Evolutionary conservation across 495 filamentous ascomycete species (phyloP), one percentile per base, ranked within the genome.

Genomic region (Recurvomyces mirabilis): DNA sequence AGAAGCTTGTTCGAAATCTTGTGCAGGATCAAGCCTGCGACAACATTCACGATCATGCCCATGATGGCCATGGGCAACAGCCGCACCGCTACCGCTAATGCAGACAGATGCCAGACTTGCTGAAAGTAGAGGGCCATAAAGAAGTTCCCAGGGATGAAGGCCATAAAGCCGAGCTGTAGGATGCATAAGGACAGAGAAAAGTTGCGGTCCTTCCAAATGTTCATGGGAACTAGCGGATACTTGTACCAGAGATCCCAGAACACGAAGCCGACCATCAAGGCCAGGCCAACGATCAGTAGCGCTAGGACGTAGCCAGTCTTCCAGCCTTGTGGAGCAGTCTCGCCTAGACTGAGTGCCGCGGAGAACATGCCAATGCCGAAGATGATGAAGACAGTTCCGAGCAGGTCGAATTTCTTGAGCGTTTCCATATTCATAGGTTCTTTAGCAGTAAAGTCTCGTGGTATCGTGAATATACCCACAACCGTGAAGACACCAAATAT

Each of bases 291-390:
- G 22, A 64, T 60, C 4, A 65, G 52, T 4, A 66, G 42, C 5
- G 54, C 62, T 2, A 65, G 53, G 0, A 65, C 62, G 46, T 65
- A 64, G 12, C 53, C 54, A n/a, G 62, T 66, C 40, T 51, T 58
- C 63, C 63, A 66, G 18, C 62, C 62, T 18, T 61, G 18, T 10
- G 69, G 63, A 12, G 72, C 72, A 41, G 68, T 67, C 11, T 60
- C 64, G 10, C 68, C 70, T 12, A 73, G 58, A 41, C 68, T 72
- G 41, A 84, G 66, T 7, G 67, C 70, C 15, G 74, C 72, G 7
- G 74, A 78, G 51, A 84, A 74, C 57, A 80, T 61, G 1, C 76
- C 78, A 49, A 84, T 73, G 5, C 81, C 78, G 21, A 61, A 63
- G 9, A 83, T 77, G 32, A 80, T 67, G 38, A 85, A 65, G 10